Base-by-base conservation (phyloP, 306 rosid genomes). In the Trifolium subterraneum region DNA sequence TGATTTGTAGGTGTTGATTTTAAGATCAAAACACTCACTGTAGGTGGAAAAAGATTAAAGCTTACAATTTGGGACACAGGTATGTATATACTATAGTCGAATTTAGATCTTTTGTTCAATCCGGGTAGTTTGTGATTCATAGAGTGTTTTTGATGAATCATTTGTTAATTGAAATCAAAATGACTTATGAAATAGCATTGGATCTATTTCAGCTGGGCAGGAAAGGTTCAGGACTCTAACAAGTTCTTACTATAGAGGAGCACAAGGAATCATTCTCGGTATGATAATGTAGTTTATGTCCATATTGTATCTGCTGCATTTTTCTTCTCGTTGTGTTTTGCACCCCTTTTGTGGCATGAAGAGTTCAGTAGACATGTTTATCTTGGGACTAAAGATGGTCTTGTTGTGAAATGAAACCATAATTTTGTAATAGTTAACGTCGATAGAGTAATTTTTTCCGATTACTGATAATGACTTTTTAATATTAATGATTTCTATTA, bases 41-140 rank as follows among this genome's bases (percentile, higher is more conserved):
- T 92, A 0, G 95, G 84, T 70, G 96, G 95, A 77, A 90, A 94
- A 89, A 92, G 86, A 82, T 82, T 94, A 74, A 94, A 94, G 78
- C 85, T 94, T 60, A 94, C 96, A n/a, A 92, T 94, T 65, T 94
- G 99, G 99, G 99, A 94, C 70, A 94, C 99, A 55, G 97, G 99
- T 94, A 83, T 44, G 14, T 3, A 44, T 3, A 12, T 44, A 44
- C 7, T 44, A 44, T 42, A 11, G 48, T 42, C 48, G 3, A 42
- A 42, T 44, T 44, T 44, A 4, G 50, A 13, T 39, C 27, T 60
- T 48, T 16, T 71, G 22, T 59, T 79, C 58, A 64, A 52, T 75
- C 14, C 16, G 3, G 3, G 60, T 15, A 35, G 36, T 55, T 48
- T 64, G 72, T 60, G 47, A 29, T 59, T 70, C 59, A 27, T 31